Conservation (phyloP, 345 rosid species). For the Hibiscus mutabilis region DNA sequence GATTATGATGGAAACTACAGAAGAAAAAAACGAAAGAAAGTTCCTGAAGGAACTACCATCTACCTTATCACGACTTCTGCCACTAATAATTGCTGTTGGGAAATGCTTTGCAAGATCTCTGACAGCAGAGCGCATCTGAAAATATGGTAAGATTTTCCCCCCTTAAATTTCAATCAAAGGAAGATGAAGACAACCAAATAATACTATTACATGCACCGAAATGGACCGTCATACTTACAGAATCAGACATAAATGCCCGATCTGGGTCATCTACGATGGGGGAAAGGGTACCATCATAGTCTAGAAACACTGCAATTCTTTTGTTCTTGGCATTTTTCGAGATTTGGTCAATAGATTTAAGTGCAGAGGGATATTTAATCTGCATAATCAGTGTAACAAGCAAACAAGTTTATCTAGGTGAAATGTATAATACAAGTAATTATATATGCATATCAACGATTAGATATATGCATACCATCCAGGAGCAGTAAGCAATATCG, state of each 20-base stretch:
- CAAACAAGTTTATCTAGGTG: neutral
- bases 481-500: constrained; percentile 51
- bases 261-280: constrained; percentile 92
- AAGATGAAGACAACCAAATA: neutral
- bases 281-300: constrained; percentile 91
- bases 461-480: constrained; percentile 51
- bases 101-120: constrained; percentile 63
- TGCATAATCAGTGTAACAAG: constrained; percentile 20
- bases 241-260: constrained; percentile 61
- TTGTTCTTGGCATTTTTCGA: constrained; percentile 49
- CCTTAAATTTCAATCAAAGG: neutral
- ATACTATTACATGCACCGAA: neutral
- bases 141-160: neutral
- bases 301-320: constrained; percentile 78
- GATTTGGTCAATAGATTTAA: constrained; percentile 54
- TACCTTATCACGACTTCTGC: constrained; percentile 94
- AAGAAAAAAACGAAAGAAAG: neutral
- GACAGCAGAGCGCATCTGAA: constrained; percentile 88
- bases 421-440: neutral
- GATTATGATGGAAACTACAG: neutral
- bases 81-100: constrained; percentile 93
- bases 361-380: constrained; percentile 85
- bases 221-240: constrained; percentile 35
- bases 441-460: neutral
- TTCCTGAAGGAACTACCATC: neutral